Evolutionary conservation across 345 rosid genomes (phyloP), one percentile per base, ranked within the genome.

Genomic region (Ceriops zippeliana): DNA sequence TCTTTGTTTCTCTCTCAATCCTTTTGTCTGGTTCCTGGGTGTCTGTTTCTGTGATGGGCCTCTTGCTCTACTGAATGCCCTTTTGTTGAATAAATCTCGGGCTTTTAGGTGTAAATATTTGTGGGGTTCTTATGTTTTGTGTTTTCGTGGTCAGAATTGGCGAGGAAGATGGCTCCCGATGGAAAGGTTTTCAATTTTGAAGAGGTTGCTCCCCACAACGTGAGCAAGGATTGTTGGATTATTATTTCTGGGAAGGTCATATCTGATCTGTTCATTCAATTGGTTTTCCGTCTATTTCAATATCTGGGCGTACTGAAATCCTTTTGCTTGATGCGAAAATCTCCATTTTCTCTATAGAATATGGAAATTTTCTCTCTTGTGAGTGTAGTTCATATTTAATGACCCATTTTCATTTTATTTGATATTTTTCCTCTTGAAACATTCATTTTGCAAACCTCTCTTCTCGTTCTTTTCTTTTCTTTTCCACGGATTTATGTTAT

Each of bases 151-250:
- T 75, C 72, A 65, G 80, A 63, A 54, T 68, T 79, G 13, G 58
- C 24, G 75, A 26, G 66, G 74, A 73, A 2, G 8, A 91, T 93
- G 98, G 90, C 86, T 70, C 77, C 98, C 71, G 85, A 76, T 58
- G 66, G 77, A 38, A 93, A 89, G 81, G 68, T 84, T 57, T 80
- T 80, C 66, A 2, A 5, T 6, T 95, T 89, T 56, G 96, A 91
- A 65, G 96, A 91, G 78, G 96, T 95, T 46, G 78, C 84, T 13
- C 57, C 72, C 79, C 99, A 95, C 93, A 85, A 86, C 88, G 65
- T 85, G 73, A 86, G 70, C 61, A 84, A 95, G 75, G 99, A 95
- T 79, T 95, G 99, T 66, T 95, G 99, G 99, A 86, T 95, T 70
- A 69, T 95, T 57, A 86, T 95, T 47, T 73, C 90, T 56, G 96